Evolutionary conservation across 495 filamentous ascomycete genomes (phyloP).

Genomic region (Aspergillus campestris): DNA sequence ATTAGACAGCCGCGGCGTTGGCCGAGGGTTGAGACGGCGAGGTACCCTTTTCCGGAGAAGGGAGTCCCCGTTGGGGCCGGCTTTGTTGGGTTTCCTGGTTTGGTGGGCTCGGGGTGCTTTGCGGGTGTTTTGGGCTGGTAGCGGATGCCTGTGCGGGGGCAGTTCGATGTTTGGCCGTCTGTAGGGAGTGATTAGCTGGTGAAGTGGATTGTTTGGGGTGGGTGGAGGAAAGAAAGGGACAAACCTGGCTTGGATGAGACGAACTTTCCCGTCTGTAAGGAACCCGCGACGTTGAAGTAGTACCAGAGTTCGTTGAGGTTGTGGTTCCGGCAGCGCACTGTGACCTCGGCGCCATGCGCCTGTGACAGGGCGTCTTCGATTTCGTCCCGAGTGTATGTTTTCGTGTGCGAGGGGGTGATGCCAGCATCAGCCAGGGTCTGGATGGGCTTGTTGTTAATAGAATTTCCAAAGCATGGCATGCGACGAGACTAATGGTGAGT

Average conservation of each 20-base stretch:
- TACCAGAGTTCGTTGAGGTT: conserved; percentile 78
- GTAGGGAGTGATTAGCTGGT: background rate
- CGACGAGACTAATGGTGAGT: background rate
- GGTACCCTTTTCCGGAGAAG: conserved; percentile 49
- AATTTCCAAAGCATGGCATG: too few species aligned
- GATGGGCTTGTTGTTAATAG: too few species aligned
- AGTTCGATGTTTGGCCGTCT: conserved; percentile 57
- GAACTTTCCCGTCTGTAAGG: conserved; percentile 67
- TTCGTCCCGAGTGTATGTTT: conserved; percentile 50
- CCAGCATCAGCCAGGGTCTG: conserved; percentile 40
- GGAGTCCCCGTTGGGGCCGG: conserved; percentile 36
- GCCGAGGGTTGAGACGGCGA: conserved; percentile 47
- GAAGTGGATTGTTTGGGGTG: background rate
- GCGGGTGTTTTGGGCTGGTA: conserved; percentile 56
- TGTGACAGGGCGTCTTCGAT: conserved; percentile 56
- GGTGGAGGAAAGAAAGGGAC: background rate
- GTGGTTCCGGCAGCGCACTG: conserved; percentile 54
- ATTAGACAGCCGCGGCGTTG: conserved; percentile 59
- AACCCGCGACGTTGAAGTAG: conserved; percentile 70
- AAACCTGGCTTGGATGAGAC: conserved; percentile 53
- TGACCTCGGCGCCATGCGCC: conserved; percentile 58
- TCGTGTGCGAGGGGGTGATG: conserved; percentile 35
- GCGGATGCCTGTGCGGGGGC: conserved; percentile 50
- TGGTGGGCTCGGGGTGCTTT: conserved; percentile 28
- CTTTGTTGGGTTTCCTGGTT: conserved; percentile 23